Evolutionary conservation across 345 rosid genomes (phyloP).

Genomic region (Citrus reticulata): DNA sequence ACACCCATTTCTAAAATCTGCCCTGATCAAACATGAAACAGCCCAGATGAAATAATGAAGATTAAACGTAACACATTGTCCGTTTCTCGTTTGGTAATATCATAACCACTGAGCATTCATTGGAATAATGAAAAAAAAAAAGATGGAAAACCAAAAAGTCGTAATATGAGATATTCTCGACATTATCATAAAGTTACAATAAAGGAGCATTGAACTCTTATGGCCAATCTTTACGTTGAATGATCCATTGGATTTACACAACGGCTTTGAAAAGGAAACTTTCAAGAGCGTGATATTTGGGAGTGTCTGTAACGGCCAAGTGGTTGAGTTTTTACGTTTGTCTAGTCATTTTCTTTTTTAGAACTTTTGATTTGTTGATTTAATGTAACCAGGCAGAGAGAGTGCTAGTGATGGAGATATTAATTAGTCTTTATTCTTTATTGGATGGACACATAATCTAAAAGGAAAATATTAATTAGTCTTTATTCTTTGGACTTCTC

Average conservation of each 20-base stretch:
- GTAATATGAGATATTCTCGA: not conserved
- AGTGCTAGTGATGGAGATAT: not conserved
- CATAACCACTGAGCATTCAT: not conserved
- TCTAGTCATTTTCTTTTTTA: not conserved
- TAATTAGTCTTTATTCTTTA: no score
- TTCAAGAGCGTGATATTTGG: constrained; percentile 42
- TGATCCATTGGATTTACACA: constrained; percentile 18
- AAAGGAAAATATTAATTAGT: no score
- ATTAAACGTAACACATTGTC: not conserved
- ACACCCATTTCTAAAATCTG: constrained; percentile 50
- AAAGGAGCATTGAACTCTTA: constrained; percentile 17
- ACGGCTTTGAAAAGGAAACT: constrained; percentile 33
- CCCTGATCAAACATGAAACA: constrained; percentile 8
- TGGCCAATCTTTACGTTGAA: constrained; percentile 28
- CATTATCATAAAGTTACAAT: constrained; percentile 16
- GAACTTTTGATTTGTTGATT: not conserved
- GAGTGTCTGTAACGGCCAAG: constrained; percentile 33
- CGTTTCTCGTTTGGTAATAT: not conserved
- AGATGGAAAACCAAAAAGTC: not conserved
- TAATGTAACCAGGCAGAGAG: no score
- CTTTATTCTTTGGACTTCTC: no score
- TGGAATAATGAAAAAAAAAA: not conserved
- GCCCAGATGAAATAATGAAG: not conserved
- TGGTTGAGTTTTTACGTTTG: constrained; percentile 16
- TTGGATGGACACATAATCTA: no score